phyloP scores from a whole-genome alignment of 2,329 filamentous ascomycete genomes.

The Salinomyces thailandicus region DNA sequence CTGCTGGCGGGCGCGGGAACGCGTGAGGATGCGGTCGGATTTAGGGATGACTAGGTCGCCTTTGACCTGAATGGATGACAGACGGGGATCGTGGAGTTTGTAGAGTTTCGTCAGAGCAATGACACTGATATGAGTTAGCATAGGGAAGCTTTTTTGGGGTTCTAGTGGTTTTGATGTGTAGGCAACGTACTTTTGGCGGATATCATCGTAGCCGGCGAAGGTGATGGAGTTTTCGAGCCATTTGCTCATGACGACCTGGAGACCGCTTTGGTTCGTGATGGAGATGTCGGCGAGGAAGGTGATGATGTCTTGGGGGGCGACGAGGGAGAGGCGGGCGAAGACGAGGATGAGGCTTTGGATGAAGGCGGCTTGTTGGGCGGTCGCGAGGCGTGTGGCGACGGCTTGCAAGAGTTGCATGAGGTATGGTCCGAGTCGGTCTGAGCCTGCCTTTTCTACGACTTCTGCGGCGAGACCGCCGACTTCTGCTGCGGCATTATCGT shows the following conservation, averaged over 20 bases:
- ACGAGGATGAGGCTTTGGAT: conserved; percentile 94
- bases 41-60: conserved; percentile 78
- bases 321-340: conserved; percentile 79
- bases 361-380: conserved; percentile 74
- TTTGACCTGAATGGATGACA: conserved; percentile 73
- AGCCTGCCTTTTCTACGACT: conserved; percentile 88
- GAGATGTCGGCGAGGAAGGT: conserved; percentile 80
- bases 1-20: conserved; percentile 77
- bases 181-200: conserved; percentile 86
- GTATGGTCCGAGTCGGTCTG: conserved; percentile 81
- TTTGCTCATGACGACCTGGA: conserved; percentile 81
- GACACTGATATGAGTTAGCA: conserved; percentile 46
- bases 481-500: conserved; percentile 90
- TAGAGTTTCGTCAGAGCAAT: conserved; percentile 90
- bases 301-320: conserved; percentile 78
- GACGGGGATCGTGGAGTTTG: conserved; percentile 68
- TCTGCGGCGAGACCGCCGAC: conserved; percentile 90
- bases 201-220: conserved; percentile 97
- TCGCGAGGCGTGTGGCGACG: conserved; percentile 73
- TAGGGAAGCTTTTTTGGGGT: too few relatives aligned
- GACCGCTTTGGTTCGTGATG: conserved; percentile 67
- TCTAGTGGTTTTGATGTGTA: too few relatives aligned
- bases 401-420: conserved; percentile 79
- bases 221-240: conserved; percentile 96
- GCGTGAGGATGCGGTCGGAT: conserved; percentile 81